Evolutionary conservation across 2,329 filamentous ascomycete genomes (phyloP).

Genomic region (Trichoderma endophyticum): DNA sequence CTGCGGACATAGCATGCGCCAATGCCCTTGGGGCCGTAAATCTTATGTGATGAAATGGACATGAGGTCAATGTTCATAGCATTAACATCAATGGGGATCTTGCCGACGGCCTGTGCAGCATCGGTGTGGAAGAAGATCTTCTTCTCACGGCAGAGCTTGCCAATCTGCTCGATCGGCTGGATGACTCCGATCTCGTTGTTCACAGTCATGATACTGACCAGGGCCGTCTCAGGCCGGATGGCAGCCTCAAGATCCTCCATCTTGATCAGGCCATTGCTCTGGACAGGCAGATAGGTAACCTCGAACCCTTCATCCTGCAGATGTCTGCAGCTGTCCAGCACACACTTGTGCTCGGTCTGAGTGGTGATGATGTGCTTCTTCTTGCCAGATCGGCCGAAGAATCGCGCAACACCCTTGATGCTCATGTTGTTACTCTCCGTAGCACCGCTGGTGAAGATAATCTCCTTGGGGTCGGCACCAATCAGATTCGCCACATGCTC

Average conservation of each 20-base stretch:
- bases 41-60: conserved; percentile 98
- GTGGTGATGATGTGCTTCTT: conserved; percentile 98
- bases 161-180: conserved; percentile 90
- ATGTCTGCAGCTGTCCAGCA: conserved; percentile 94
- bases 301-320: conserved; percentile 96
- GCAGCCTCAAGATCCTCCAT: conserved; percentile 82
- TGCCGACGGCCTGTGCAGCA: conserved; percentile 94
- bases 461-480: conserved; percentile 93
- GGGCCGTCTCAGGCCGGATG: conserved; percentile 82
- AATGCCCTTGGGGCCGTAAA: conserved; percentile 96
- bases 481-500: conserved; percentile 81
- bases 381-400: conserved; percentile 89
- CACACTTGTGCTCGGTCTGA: conserved; percentile 98
- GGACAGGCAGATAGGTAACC: conserved; percentile 92
- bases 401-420: conserved; percentile 94
- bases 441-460: conserved; percentile 96
- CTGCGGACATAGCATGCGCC: conserved; percentile 94
- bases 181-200: conserved; percentile 99
- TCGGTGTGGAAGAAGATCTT: conserved; percentile 99
- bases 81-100: conserved; percentile 95
- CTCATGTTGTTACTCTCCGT: conserved; percentile 99
- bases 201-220: conserved; percentile 97
- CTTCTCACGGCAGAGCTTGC: conserved; percentile 81
- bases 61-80: conserved; percentile 97
- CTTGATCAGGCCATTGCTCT: conserved; percentile 78